Evolutionary conservation across 2,329 filamentous ascomycete genomes (phyloP), one percentile per base, ranked within the genome.

Genomic region (Pyrenophora graminea): DNA sequence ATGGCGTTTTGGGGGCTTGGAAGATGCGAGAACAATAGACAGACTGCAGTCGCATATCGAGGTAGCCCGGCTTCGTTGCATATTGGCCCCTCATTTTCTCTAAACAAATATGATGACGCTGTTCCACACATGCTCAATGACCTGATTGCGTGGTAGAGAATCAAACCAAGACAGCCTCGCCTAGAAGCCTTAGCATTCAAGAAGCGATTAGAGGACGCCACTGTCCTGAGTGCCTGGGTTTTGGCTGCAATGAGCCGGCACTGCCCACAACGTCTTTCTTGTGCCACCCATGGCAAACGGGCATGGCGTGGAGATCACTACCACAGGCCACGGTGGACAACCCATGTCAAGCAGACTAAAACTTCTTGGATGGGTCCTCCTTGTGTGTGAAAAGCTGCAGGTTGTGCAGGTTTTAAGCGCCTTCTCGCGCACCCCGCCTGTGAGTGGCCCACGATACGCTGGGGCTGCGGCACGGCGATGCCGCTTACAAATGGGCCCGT

Each of bases 381-480:
- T 32, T 47, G 49, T 52, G 49, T 47, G 49, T 52, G 49, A 52
- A 52, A 43, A 33, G 49, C 31, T 48, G 45, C 49, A 52, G 27
- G 49, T 41, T 30, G 49, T 52, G 49, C 49, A 52, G 43, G 21
- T 44, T 21, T 5, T 44, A 52, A 52, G 49, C 49, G 49, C 49
- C 49, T 36, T 55, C 41, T 50, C 57, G 60, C 41, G 39, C 43
- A 48, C 23, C 37, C 25, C 40, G 42, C 51, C 36, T 31, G 38
- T 61, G 36, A 65, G 32, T 66, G 59, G 63, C 45, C 43, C 45
- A 48, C 48, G 58, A 60, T 39, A 59, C 63, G 63, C 63, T 60
- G 47, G 44, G 43, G 45, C 38, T 45, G 59, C 53, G 64, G 62
- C 64, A 61, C 64, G 45, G 64, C 47, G 56, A 53, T 37, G 55